Base-by-base conservation (phyloP, 2,329 filamentous ascomycete genomes). In the Penicillium concentricum region DNA sequence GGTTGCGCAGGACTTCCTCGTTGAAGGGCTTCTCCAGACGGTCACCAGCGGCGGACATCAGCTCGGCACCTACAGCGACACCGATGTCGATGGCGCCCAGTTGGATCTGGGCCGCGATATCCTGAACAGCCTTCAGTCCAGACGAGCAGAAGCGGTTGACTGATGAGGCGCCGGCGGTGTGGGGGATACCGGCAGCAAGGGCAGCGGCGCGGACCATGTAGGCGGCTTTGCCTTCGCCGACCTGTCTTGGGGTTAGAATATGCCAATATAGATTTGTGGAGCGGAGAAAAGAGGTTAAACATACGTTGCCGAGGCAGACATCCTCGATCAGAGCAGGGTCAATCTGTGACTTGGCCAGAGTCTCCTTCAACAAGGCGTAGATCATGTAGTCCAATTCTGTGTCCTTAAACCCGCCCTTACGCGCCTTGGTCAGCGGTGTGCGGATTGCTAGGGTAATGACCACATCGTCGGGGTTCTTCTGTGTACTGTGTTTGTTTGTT, bases 91-190 rank as follows among this genome's bases (percentile, higher is more conserved):
- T 97, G 66, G 84, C 84, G 60, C 92, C 92, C 49, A 81, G 79
- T 57, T 82, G 75, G 75, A 99, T 97, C 73, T 92, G 85, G 78
- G 94, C 88, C 49, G 94, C 92, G 65, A 99, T 95, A 71, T 97
- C 92, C 76, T 96, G 92, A 5, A 92, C 90, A 56, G 94, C 92
- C 78, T 97, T 95, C 64, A 99, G 87, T 35, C 94, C 94, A 0
- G 92, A 97, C 37, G 91, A 95, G 83, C 94, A 99, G 87, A 99
- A 97, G 60, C 94, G 89, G 82, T 97, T 97, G 57, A 96, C 83
- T 42, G 89, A 87, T 42, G 84, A 92, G 62, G 89, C 91, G 63
- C 86, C 85, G 47, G 90, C 84, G 7, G 93, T 97, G 80, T 94
- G 92, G 65, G 94, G 92, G 81, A 94, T 96, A 66, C 94, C 94